Conservation (phyloP, 1,284 basidiomycete genomes). For the Cryptococcus sp. region DNA sequence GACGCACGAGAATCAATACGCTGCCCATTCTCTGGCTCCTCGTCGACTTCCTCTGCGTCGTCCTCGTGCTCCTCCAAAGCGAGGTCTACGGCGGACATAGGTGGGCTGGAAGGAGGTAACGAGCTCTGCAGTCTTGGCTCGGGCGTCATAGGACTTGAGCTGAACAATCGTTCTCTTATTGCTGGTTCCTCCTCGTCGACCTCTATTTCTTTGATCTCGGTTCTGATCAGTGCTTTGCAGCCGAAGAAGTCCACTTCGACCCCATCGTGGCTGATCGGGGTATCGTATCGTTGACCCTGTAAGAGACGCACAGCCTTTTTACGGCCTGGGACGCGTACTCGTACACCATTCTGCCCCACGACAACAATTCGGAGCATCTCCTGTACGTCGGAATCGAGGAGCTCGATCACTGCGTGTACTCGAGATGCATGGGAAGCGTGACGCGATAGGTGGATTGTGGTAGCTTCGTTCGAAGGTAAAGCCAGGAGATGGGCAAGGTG, state of each 20-base stretch:
- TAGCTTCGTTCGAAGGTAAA: slow-evolving; percentile 16
- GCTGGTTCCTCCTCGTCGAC: slow-evolving; percentile 7
- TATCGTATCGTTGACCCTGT: slow-evolving; percentile 28
- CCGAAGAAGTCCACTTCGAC: slow-evolving; percentile 49
- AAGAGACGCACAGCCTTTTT: slow-evolving; percentile 21
- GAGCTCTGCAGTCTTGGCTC: slow-evolving; percentile 5
- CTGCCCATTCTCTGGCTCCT: slow-evolving; percentile 1
- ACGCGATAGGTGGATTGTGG: slow-evolving; percentile 41
- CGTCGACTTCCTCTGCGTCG: slow-evolving; percentile 1
- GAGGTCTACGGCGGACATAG: slow-evolving; percentile 8
- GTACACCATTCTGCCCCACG: slow-evolving; percentile 51
- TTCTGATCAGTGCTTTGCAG: slow-evolving; percentile 22
- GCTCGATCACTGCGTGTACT: slow-evolving; percentile 44
- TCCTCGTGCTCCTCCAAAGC: neutral
- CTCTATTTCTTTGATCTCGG: slow-evolving; percentile 6
- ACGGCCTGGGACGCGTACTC: slow-evolving; percentile 19
- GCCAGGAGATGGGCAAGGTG: slow-evolving; percentile 15
- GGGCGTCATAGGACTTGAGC: slow-evolving; percentile 12
- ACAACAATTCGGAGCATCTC: slow-evolving; percentile 38
- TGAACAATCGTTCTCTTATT: slow-evolving; percentile 14
- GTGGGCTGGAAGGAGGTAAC: slow-evolving; percentile 25
- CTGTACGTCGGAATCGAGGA: slow-evolving; percentile 9
- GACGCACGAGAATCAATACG: slow-evolving; percentile 11
- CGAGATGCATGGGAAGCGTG: slow-evolving; percentile 46
- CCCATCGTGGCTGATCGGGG: slow-evolving; percentile 5